phyloP scores from a whole-genome alignment of 2,329 filamentous ascomycete genomes.

The Drechslerella coelobrocha region DNA sequence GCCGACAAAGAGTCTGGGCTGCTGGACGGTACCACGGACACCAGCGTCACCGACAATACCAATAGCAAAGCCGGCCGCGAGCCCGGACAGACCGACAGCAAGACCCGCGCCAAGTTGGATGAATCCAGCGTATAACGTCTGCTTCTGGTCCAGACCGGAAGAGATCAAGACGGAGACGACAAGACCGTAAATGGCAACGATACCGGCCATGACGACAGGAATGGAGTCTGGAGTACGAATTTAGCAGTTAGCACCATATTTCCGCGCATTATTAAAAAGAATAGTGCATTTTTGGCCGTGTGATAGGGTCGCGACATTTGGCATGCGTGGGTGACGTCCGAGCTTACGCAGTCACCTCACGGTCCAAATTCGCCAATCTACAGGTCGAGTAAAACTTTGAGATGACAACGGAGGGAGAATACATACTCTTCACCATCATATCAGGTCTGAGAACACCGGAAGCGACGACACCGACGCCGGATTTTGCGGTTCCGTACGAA shows the following conservation, averaged over 20 bases:
- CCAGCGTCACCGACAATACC: constrained; percentile 88
- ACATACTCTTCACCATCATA: constrained; percentile 97
- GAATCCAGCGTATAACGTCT: constrained; percentile 80
- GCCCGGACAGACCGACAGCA: constrained; percentile 79
- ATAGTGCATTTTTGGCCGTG: not conserved
- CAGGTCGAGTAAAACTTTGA: constrained; percentile 3
- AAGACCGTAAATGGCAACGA: constrained; percentile 97
- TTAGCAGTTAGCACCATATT: constrained; percentile 42
- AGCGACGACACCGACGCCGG: constrained; percentile 95
- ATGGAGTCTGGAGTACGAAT: constrained; percentile 77
- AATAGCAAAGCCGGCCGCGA: constrained; percentile 83
- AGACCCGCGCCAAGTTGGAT: constrained; percentile 86
- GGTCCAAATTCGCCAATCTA: constrained; percentile 3
- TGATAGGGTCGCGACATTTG: constrained; percentile 5
- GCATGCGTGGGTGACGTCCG: constrained; percentile 25
- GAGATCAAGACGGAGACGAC: constrained; percentile 88
- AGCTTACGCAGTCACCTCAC: constrained; percentile 41
- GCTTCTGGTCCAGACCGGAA: constrained; percentile 74
- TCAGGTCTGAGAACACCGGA: constrained; percentile 98
- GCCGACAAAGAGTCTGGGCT: constrained; percentile 87
- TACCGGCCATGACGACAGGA: constrained; percentile 99
- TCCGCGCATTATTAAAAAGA: constrained; percentile 23
- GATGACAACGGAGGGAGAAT: constrained; percentile 3
- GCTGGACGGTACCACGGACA: constrained; percentile 84
- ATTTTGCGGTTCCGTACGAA: constrained; percentile 98